Evolutionary conservation across 345 rosid species (phyloP).

Genomic region (Gossypium rotundifolium): DNA sequence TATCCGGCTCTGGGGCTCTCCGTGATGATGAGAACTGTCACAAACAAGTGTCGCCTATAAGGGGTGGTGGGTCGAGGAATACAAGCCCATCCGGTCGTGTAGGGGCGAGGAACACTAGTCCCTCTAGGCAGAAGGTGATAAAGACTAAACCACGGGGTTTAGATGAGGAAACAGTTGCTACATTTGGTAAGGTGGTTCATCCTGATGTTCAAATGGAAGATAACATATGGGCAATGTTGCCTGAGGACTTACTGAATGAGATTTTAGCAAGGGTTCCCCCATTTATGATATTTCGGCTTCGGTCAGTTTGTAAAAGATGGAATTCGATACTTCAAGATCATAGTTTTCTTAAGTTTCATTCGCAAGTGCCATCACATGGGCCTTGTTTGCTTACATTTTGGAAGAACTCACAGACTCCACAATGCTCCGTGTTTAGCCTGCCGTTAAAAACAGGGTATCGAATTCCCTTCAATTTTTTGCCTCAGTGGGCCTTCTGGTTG

Average conservation of each 20-base stretch:
- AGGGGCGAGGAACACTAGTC: constrained; percentile 79
- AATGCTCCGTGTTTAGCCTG: constrained; percentile 86
- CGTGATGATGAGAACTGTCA: constrained; percentile 42
- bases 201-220: constrained; percentile 83
- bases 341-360: constrained; percentile 81
- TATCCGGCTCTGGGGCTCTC: constrained; percentile 21
- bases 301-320: constrained; percentile 87
- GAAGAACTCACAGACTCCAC: constrained; percentile 70
- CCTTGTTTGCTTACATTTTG: constrained; percentile 86
- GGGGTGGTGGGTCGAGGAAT: constrained; percentile 60
- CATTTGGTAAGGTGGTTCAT: constrained; percentile 61
- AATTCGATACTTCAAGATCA: constrained; percentile 77
- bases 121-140: constrained; percentile 68
- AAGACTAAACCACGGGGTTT: constrained; percentile 81
- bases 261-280: constrained; percentile 88
- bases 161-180: constrained; percentile 77
- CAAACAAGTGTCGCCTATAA: constrained; percentile 52
- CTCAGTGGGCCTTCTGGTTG: constrained; percentile 86
- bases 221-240: constrained; percentile 84
- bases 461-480: constrained; percentile 77
- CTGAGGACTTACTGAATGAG: constrained; percentile 86
- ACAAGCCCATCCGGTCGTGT: constrained; percentile 66
- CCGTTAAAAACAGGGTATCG: constrained; percentile 85
- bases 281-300: constrained; percentile 79
- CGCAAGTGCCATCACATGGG: constrained; percentile 55